Conservation (phyloP, 768 basidiomycete species). For the Pisolithus sp. region DNA sequence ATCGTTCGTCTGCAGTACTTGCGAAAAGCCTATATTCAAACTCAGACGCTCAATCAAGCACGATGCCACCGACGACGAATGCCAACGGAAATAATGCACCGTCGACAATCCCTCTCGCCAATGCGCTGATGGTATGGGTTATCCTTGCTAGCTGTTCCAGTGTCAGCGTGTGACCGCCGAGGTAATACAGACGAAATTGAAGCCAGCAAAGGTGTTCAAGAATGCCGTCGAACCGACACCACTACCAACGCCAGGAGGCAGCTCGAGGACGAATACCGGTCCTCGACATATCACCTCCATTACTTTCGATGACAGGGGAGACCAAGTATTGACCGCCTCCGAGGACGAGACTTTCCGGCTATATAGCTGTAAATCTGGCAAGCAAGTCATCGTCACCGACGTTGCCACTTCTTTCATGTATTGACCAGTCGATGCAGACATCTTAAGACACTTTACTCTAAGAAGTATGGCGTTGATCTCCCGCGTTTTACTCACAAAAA, state of each 20-base stretch:
- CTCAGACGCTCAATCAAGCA: constrained; percentile 38
- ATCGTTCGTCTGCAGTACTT: constrained; percentile 32
- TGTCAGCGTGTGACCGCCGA: constrained; percentile 1
- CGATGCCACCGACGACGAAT: constrained; percentile 38
- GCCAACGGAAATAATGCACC: constrained; percentile 25
- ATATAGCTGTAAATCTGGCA: constrained; percentile 86
- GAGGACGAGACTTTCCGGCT: constrained; percentile 91
- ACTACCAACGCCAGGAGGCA: constrained; percentile 39
- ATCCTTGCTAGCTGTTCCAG: background rate
- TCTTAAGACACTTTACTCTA: constrained; percentile 75
- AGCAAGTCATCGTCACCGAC: constrained; percentile 56
- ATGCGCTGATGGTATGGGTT: constrained; percentile 43
- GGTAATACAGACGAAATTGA: constrained; percentile 55
- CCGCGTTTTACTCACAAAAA: constrained; percentile 93
- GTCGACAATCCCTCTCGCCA: constrained; percentile 38
- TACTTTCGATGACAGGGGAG: constrained; percentile 87
- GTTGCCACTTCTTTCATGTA: constrained; percentile 11
- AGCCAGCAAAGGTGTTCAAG: constrained; percentile 87
- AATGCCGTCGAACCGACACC: constrained; percentile 60
- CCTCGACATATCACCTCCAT: constrained; percentile 81
- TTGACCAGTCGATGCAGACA: constrained; percentile 44
- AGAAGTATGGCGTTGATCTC: constrained; percentile 95
- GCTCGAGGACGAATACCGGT: constrained; percentile 31
- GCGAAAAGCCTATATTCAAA: constrained; percentile 37
- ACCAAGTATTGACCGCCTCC: constrained; percentile 75